A percentile compares a stretch with the other conserved stretches of the same genome.
Evolutionary conservation across 257 asterid species (phyloP).

Genomic region (Solanum chiquidenum): DNA sequence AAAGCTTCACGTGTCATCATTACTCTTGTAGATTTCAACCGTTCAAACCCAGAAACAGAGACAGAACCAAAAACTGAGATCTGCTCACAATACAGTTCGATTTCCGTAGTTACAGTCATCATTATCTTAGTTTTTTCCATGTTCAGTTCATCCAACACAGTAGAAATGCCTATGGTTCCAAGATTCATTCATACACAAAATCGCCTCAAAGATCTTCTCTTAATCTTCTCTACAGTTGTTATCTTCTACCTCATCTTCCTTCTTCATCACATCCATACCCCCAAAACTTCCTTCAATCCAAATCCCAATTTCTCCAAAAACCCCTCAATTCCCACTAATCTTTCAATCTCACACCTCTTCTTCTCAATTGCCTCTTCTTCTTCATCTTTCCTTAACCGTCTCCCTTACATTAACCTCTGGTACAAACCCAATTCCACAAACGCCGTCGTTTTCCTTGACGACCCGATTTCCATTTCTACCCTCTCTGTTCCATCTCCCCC

Average conservation of each 20-base stretch:
- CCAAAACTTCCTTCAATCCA: constrained; percentile 9
- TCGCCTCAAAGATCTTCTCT: constrained; percentile 35
- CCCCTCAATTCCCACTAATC: constrained; percentile 5
- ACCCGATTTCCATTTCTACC: constrained; percentile 10
- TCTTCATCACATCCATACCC: constrained; percentile 26
- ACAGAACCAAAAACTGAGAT: not conserved
- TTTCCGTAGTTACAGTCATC: not conserved
- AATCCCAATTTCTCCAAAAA: constrained; percentile 9
- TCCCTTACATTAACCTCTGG: constrained; percentile 56
- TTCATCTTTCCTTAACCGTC: constrained; percentile 42
- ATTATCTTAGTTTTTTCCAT: not conserved
- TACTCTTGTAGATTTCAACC: not conserved
- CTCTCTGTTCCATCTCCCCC: constrained; percentile 26
- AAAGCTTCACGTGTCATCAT: not conserved
- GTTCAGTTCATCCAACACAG: not conserved
- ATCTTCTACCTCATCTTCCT: constrained; percentile 31
- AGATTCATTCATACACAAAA: constrained; percentile 18
- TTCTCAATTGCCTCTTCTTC: constrained; percentile 66
- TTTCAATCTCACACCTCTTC: constrained; percentile 31
- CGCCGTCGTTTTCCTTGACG: constrained; percentile 54
- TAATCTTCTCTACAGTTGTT: constrained; percentile 40
- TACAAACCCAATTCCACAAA: constrained; percentile 43
- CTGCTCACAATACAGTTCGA: not conserved
- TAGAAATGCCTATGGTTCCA: constrained; percentile 20
- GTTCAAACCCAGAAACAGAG: not conserved